phyloP scores from a whole-genome alignment of 148 eudicot genomes.

The Tetragonia tetragonoides region DNA sequence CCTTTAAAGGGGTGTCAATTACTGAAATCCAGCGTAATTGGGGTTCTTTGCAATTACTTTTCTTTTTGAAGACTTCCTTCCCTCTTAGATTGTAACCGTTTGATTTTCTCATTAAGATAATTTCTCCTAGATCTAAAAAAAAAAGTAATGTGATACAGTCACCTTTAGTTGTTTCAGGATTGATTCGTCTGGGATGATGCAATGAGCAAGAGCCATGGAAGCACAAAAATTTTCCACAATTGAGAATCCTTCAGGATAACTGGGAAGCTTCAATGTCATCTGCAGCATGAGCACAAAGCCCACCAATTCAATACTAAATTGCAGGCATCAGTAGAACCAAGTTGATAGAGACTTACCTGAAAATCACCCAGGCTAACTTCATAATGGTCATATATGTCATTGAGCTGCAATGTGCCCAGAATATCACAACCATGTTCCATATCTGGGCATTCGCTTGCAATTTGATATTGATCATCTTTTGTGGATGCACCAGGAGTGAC shows the following conservation, averaged over 20 bases:
- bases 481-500: constrained; percentile 30
- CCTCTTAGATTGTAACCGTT: no score
- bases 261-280: constrained; percentile 43
- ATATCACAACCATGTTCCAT: constrained; percentile 25
- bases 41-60: no score
- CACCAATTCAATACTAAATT: not conserved
- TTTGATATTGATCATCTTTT: constrained; percentile 22
- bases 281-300: constrained; percentile 34
- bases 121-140: not conserved
- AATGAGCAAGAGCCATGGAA: constrained; percentile 47
- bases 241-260: constrained; percentile 36
- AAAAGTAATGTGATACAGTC: constrained; percentile 15
- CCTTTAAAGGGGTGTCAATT: no score
- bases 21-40: no score
- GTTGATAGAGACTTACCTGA: constrained; percentile 44
- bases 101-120: no score
- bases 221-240: constrained; percentile 60
- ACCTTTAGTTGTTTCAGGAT: constrained; percentile 60
- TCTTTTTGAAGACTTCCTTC: no score
- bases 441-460: constrained; percentile 19
- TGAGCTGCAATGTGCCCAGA: constrained; percentile 29
- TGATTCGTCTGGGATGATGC: constrained; percentile 71
- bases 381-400: constrained; percentile 62
- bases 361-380: constrained; percentile 54
- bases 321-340: not conserved